These are phyloP conservation scores for Xylariales sp. DNA, from an alignment of 2,329 filamentous ascomycete genomes.

Conservation along the genomic window DNA sequence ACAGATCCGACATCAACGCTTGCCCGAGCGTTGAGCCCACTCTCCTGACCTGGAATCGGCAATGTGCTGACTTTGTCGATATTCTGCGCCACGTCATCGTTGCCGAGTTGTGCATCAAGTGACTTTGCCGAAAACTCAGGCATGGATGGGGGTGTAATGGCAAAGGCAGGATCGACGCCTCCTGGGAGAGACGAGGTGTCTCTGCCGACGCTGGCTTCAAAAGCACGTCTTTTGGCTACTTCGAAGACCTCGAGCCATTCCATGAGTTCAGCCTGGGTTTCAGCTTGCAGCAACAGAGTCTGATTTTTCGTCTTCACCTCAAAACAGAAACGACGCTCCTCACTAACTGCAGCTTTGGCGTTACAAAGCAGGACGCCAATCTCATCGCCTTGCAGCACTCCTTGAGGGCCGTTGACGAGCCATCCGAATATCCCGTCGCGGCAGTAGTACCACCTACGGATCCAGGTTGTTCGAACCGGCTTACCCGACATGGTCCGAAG, in stretches of 20 bases:
- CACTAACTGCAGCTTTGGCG: constrained; percentile 82
- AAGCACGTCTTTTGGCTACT: constrained; percentile 84
- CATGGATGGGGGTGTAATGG: constrained; percentile 81
- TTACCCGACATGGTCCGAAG: constrained; percentile 79
- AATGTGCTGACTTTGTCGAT: constrained; percentile 63
- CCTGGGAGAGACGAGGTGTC: constrained; percentile 42
- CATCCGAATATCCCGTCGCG: constrained; percentile 95
- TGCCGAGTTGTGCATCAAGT: constrained; percentile 56
- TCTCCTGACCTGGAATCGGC: constrained; percentile 59
- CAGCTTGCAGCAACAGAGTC: constrained; percentile 83
- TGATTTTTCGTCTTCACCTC: constrained; percentile 98
- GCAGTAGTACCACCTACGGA: constrained; percentile 91
- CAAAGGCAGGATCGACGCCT: constrained; percentile 72
- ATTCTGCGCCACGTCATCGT: constrained; percentile 26
- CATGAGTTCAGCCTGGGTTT: constrained; percentile 86
- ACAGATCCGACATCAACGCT: constrained; percentile 64
- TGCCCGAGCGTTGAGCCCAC: constrained; percentile 48
- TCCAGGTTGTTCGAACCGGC: constrained; percentile 84
- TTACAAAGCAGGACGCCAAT: constrained; percentile 94
- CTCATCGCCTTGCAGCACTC: constrained; percentile 92
- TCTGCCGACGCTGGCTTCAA: constrained; percentile 65
- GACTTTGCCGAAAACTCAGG: constrained; percentile 86
- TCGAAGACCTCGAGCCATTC: constrained; percentile 95
- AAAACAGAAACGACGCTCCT: constrained; percentile 94
- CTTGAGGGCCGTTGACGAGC: constrained; percentile 77